Base-by-base conservation (phyloP, 805 yeast species). In the Priceomyces carsonii region DNA sequence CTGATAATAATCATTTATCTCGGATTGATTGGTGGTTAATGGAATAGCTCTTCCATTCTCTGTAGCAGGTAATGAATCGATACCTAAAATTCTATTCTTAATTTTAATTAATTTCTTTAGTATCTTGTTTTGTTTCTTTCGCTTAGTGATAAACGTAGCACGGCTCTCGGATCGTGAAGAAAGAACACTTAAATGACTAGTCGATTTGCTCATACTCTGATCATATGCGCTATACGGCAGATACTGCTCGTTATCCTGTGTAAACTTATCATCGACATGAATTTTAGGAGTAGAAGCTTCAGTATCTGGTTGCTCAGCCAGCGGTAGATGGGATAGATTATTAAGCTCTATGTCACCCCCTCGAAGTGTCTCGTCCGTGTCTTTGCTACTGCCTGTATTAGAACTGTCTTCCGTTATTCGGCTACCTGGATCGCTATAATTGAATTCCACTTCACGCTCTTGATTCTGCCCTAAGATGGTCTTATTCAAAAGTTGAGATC, bases 11-110 rank as follows among this genome's bases (percentile, higher is more conserved):
- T 38, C 48, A 18, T 62, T 60, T 25, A 60, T 54, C 15, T 59
- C 57, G 2, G 57, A 57, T 15, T 69, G 60, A 35, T 71, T 63
- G 10, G 80, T 49, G 1, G 75, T 62, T 5, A 88, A 55, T 0
- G 96, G 95, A n/a, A 90, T 75, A 22, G 70, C 64, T 41, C 98
- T 68, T 2, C 97, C 97, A 29, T 79, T 72, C 26, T 68, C 70
- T 0, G 93, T 73, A 12, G 78, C 76, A 6, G 78, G 73, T 9
- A 66, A 51, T 7, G 69, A 65, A 17, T 66, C 51, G 9, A 66
- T 63, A 23, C 84, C 82, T 22, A 77, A 35, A 2, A 80, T 22
- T 18, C 59, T 49, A 34, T 74, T 57, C 38, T 59, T 61, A 4
- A 65, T 23, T 12, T 44, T 38, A 2, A 39, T 39, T 12, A 57